Base-by-base conservation (phyloP, 768 basidiomycete genomes). In the Kwoniella sp. region DNA sequence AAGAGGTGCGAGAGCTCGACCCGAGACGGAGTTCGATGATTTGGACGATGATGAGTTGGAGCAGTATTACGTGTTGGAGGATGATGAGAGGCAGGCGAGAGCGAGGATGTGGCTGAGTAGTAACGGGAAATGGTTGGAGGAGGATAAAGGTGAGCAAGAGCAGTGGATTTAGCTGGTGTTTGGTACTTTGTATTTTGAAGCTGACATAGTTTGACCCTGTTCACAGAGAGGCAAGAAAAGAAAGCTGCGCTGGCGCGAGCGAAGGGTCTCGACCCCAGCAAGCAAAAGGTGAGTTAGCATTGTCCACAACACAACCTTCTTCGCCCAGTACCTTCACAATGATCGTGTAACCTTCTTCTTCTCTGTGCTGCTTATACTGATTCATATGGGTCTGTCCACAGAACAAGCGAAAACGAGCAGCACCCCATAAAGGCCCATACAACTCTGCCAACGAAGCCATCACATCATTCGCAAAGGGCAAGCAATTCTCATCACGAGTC, bases 31-130 rank as follows among this genome's bases (percentile, higher is more conserved):
- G n/a, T 72, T 77, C 58, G 62, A 58, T 1, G 72, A 74, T 68
- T n/a, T 74, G n/a, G 73, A 77, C 50, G 75, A 77, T 26, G 71
- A 72, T 7, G 75, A 77, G 63, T 46, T 77, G 36, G 75, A 77
- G 22, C 27, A 22, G 25, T 70, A 64, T 57, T 74, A 52, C 36
- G 46, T 58, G 29, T 47, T 77, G 58, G 73, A 71, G 25, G 72
- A 74, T 53, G 64, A 67, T 37, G 75, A 77, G 50, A 61, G 59
- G 51, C 55, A 68, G 48, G 57, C 69, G 6, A 65, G 72, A 46
- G 75, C 75, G 21, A 70, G 75, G 46, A 61, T 77, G 61, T 77
- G 72, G 71, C 58, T 77, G 60, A 69, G 65, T 40, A 56, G 58
- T 51, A 77, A 77, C 60, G 72, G 69, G 3, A 72, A 68, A 55